phyloP scores from a whole-genome alignment of 1,284 basidiomycete species.

The Coniferiporia sulphurascens region DNA sequence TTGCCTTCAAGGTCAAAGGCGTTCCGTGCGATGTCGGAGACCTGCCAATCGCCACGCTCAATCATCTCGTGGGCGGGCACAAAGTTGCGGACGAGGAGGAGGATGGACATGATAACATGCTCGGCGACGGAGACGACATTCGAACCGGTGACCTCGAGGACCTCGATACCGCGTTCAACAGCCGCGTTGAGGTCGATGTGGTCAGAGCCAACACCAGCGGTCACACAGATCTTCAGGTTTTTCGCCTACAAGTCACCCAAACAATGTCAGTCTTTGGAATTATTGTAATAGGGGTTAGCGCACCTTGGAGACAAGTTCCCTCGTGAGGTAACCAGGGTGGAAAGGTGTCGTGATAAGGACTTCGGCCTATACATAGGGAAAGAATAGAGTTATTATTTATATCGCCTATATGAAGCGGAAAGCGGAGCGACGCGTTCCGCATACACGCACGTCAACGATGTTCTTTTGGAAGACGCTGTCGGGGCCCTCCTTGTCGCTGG shows the following conservation, averaged over 20 bases:
- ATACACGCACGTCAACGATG: slow-evolving; percentile 65
- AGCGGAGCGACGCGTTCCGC: slow-evolving; percentile 1
- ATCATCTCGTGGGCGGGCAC: slow-evolving; percentile 83
- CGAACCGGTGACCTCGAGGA: slow-evolving; percentile 75
- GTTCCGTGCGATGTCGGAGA: slow-evolving; percentile 75
- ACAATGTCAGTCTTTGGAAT: neutral
- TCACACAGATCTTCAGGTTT: slow-evolving; percentile 90
- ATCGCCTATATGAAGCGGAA: neutral
- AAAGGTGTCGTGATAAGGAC: slow-evolving; percentile 89
- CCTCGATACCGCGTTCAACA: slow-evolving; percentile 79
- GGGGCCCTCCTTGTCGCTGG: slow-evolving; percentile 84
- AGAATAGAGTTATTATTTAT: slow-evolving; percentile 19
- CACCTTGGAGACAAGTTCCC: slow-evolving; percentile 69
- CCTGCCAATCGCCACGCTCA: slow-evolving; percentile 80
- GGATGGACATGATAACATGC: slow-evolving; percentile 83
- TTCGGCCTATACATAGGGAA: slow-evolving; percentile 42
- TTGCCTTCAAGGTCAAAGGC: slow-evolving; percentile 90
- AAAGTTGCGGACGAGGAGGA: slow-evolving; percentile 85
- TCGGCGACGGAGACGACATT: slow-evolving; percentile 93
- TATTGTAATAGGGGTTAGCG: neutral
- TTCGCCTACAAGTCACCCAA: slow-evolving; percentile 51
- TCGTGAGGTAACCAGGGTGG: slow-evolving; percentile 87
- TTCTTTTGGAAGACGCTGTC: slow-evolving; percentile 87
- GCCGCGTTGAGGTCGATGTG: slow-evolving; percentile 90
- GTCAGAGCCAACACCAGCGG: slow-evolving; percentile 93